Evolutionary conservation across 805 yeast species (phyloP).

Genomic region (Ogataea dorogensis): DNA sequence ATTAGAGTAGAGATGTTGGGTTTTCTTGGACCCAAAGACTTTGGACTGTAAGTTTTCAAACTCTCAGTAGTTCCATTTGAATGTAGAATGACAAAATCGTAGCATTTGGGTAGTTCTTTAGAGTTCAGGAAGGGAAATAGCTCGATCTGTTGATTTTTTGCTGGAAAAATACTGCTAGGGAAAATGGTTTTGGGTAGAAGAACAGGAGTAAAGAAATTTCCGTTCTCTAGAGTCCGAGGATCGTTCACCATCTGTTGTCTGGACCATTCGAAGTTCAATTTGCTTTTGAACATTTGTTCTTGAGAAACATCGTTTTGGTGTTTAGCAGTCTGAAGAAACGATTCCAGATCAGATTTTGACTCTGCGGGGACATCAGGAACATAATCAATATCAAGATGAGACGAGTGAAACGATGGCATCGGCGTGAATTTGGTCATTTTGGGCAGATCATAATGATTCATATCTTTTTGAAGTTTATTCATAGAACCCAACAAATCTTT

Average conservation of each 20-base stretch:
- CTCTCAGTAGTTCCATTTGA: constrained; percentile 35
- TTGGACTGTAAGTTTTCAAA: constrained; percentile 10
- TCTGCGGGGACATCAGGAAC: constrained; percentile 2
- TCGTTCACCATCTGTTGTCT: constrained; percentile 32
- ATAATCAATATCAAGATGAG: neutral
- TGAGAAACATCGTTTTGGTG: constrained; percentile 38
- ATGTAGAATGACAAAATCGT: constrained; percentile 22
- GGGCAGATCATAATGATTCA: constrained; percentile 16
- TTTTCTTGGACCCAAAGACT: constrained; percentile 1
- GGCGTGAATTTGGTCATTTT: constrained; percentile 29
- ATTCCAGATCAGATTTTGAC: constrained; percentile 34
- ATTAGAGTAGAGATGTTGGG: constrained; percentile 17
- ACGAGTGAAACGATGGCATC: constrained; percentile 15
- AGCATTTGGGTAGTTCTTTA: constrained; percentile 6
- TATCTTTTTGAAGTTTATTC: constrained; percentile 23
- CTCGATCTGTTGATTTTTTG: constrained; percentile 10
- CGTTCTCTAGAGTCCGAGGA: constrained; percentile 40
- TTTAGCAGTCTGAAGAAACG: constrained; percentile 44
- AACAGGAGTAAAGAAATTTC: constrained; percentile 48
- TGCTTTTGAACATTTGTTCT: constrained; percentile 45
- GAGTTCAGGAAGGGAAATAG: constrained; percentile 18
- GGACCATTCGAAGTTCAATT: constrained; percentile 54
- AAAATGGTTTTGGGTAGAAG: constrained; percentile 33
- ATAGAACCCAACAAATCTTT: constrained; percentile 25
- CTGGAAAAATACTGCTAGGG: constrained; percentile 17